phyloP scores from a whole-genome alignment of 2,329 filamentous ascomycete species.

The Aschersonia sp. region DNA sequence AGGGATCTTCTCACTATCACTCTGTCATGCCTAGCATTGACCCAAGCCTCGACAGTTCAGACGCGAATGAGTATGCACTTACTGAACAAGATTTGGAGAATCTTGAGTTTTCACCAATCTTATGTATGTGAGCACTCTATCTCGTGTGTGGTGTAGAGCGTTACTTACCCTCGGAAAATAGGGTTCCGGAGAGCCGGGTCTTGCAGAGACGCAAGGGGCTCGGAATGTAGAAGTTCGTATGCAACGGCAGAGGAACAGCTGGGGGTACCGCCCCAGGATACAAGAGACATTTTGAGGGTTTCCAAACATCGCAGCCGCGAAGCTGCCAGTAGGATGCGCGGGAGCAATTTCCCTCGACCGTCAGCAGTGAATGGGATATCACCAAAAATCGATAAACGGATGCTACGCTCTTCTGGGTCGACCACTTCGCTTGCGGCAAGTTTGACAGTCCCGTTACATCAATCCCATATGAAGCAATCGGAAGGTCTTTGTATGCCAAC shows the following conservation, averaged over 20 bases:
- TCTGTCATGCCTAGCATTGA: slow-evolving; percentile 18
- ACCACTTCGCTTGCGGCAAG: not conserved
- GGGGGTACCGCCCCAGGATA: not conserved
- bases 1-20: slow-evolving; percentile 18
- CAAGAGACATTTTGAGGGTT: not conserved
- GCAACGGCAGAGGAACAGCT: slow-evolving; percentile 10
- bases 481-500: too few species aligned
- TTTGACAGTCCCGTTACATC: not conserved
- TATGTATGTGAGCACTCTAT: slow-evolving; percentile 11
- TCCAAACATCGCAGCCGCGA: not conserved
- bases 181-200: slow-evolving; percentile 10
- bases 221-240: slow-evolving; percentile 12
- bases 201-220: slow-evolving; percentile 6
- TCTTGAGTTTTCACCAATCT: slow-evolving; percentile 20
- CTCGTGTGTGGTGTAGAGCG: too few species aligned
- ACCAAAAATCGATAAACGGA: slow-evolving; percentile 1
- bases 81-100: slow-evolving; percentile 17
- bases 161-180: not conserved
- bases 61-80: slow-evolving; percentile 13
- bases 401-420: not conserved
- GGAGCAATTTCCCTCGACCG: not conserved
- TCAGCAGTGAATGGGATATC: not conserved
- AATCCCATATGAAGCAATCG: too few species aligned
- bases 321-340: too few species aligned
- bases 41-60: slow-evolving; percentile 15